Conservation (phyloP, 2,329 filamentous ascomycete species). For the Colletotrichum magnum region DNA sequence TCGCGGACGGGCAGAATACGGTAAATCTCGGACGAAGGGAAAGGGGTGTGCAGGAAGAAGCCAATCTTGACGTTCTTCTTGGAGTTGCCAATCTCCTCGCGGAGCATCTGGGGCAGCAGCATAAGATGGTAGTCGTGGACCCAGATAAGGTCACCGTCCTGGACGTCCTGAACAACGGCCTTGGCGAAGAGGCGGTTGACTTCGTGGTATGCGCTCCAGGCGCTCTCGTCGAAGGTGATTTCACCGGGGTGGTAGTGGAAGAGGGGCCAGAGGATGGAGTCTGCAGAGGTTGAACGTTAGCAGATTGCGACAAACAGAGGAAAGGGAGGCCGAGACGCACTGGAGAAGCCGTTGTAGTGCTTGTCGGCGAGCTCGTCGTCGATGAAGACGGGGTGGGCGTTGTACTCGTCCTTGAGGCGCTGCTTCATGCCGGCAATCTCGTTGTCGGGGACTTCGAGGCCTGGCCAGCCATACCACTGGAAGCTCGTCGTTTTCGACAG, state of each 20-base stretch:
- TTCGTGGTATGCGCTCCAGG: constrained; percentile 93
- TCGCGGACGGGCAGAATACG: constrained; percentile 94
- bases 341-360: constrained; percentile 98
- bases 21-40: constrained; percentile 97
- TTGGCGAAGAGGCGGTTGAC: constrained; percentile 95
- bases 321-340: constrained; percentile 64
- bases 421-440: constrained; percentile 82
- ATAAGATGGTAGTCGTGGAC: constrained; percentile 99
- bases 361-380: constrained; percentile 93
- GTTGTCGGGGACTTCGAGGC: constrained; percentile 88
- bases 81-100: constrained; percentile 84
- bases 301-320: constrained; percentile 19
- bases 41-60: constrained; percentile 98
- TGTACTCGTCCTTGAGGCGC: constrained; percentile 87
- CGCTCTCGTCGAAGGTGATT: constrained; percentile 96
- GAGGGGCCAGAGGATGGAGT: constrained; percentile 97
- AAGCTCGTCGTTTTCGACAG: constrained; percentile 94
- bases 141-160: constrained; percentile 96
- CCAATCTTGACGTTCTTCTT: constrained; percentile 97
- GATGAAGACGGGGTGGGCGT: constrained; percentile 92
- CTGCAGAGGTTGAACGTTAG: constrained; percentile 58
- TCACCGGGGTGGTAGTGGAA: constrained; percentile 99
- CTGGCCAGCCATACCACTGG: constrained; percentile 99
- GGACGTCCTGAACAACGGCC: constrained; percentile 86
- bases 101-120: constrained; percentile 95